Evolutionary conservation across 345 rosid species (phyloP).

Genomic region (Euphorbia peplus): DNA sequence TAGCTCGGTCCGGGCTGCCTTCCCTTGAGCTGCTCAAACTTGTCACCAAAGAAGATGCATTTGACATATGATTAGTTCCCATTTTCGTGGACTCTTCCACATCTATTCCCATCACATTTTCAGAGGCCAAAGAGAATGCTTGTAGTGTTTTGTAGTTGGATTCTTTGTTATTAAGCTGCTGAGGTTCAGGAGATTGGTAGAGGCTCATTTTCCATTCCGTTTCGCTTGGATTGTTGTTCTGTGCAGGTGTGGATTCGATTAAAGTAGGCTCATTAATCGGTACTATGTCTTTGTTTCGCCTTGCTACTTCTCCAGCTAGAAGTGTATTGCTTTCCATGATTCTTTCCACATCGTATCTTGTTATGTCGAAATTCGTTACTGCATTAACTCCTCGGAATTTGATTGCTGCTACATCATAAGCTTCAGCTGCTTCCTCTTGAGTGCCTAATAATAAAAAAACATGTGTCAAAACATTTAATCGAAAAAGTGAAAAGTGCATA

Average conservation of each 20-base stretch:
- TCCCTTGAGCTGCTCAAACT: constrained; percentile 59
- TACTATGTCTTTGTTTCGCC: constrained; percentile 49
- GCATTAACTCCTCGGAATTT: constrained; percentile 90
- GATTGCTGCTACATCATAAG: constrained; percentile 89
- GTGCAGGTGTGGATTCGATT: constrained; percentile 20
- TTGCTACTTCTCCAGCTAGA: constrained; percentile 71
- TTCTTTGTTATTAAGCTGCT: constrained; percentile 32
- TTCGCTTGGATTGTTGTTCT: constrained; percentile 22
- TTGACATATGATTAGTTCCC: constrained; percentile 35
- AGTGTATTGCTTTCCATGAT: constrained; percentile 83
- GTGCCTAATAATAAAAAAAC: constrained; percentile 50
- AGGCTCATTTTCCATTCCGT: constrained; percentile 41
- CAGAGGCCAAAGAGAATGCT: constrained; percentile 30
- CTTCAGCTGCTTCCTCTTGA: constrained; percentile 98
- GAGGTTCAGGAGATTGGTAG: constrained; percentile 36
- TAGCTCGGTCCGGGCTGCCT: constrained; percentile 53
- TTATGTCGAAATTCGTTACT: constrained; percentile 84
- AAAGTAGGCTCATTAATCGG: constrained; percentile 16
- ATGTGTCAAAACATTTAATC: background rate
- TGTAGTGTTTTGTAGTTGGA: constrained; percentile 27
- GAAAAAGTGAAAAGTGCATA: no score
- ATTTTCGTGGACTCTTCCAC: constrained; percentile 33
- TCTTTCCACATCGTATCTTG: constrained; percentile 74
- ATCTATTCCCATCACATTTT: constrained; percentile 27
- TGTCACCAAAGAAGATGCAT: constrained; percentile 49